Base-by-base conservation (phyloP, 2,329 filamentous ascomycete genomes). In the Cryphonectria japonica region DNA sequence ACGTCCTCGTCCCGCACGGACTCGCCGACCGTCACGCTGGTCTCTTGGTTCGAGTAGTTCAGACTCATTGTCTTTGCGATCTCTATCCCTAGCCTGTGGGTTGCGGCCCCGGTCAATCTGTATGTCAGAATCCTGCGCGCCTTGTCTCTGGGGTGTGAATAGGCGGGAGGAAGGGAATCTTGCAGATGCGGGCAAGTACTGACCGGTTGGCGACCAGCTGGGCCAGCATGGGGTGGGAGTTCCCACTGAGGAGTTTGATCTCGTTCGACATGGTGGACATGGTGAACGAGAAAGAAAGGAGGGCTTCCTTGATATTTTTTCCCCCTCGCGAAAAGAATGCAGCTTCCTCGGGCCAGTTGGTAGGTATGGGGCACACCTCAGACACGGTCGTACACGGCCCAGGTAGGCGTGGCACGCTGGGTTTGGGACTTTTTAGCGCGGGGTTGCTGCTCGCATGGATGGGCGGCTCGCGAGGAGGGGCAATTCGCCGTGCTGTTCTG, bases 1-100 rank as follows among this genome's bases (percentile, higher is more conserved):
- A 98, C 95, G 89, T 98, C 95, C 87, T 98, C 95, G 80, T 98
- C 95, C 82, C 95, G 89, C 69, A 98, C 95, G 74, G 93, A 97
- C 85, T 98, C 95, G 80, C 95, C 95, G 77, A 98, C 97, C 29
- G 94, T 97, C 71, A 98, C 94, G 76, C 91, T 93, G 67, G 92
- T 95, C 80, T 96, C 93, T 78, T 94, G 92, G 81, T 95, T 95
- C 64, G 93, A 95, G 83, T 95, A 94, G 79, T 95, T 93, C 73
- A 95, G 85, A 74, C 91, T 92, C 85, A 94, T 88, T 63, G 92
- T 93, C 84, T 93, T 93, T 74, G 91, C 91, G 76, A 94, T 87
- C 77, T 93, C 89, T 77, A 94, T 92, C 76, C 92, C 92, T 72
- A 94, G 87, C 78, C 92, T 93, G 79, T 68, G 41, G 43, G 16